Percentiles rank a stretch among this genome's conserved stretches.
Evolutionary conservation across 192 early-diverging fungal genomes (phyloP).

Genomic region (Coemansia sp.): DNA sequence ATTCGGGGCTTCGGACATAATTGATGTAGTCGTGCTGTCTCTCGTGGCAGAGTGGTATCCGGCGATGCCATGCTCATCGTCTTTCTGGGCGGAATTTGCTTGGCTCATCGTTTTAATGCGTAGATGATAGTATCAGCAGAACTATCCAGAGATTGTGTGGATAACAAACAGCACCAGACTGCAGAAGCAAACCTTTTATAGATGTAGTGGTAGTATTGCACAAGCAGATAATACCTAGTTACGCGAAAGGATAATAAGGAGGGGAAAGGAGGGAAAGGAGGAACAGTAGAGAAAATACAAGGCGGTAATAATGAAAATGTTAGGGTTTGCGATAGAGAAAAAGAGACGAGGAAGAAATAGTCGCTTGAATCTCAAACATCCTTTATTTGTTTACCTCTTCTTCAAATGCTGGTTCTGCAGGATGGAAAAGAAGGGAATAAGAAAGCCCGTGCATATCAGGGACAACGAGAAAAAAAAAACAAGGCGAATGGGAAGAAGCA

Average conservation of each 20-base stretch:
- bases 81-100: constrained; percentile 14
- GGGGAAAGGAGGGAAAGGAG: background rate
- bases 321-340: background rate
- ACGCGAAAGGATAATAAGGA: background rate
- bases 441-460: background rate
- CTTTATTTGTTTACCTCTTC: background rate
- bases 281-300: background rate
- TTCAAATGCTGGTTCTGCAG: background rate
- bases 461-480: background rate
- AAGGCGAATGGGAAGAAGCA: background rate
- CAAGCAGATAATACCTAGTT: no score
- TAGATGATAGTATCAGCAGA: background rate
- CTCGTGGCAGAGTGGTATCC: constrained; percentile 48
- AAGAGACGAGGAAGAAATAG: background rate
- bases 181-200: background rate
- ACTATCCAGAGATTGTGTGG: background rate
- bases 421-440: background rate
- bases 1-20: constrained; percentile 19
- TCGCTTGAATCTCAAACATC: background rate
- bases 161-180: background rate
- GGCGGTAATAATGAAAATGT: background rate
- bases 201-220: background rate
- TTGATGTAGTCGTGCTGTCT: constrained; percentile 30
- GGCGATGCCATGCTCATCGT: constrained; percentile 30
- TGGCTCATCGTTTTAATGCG: background rate